phyloP scores from a whole-genome alignment of 2,329 filamentous ascomycete genomes.

The Cladosporium phlei region DNA sequence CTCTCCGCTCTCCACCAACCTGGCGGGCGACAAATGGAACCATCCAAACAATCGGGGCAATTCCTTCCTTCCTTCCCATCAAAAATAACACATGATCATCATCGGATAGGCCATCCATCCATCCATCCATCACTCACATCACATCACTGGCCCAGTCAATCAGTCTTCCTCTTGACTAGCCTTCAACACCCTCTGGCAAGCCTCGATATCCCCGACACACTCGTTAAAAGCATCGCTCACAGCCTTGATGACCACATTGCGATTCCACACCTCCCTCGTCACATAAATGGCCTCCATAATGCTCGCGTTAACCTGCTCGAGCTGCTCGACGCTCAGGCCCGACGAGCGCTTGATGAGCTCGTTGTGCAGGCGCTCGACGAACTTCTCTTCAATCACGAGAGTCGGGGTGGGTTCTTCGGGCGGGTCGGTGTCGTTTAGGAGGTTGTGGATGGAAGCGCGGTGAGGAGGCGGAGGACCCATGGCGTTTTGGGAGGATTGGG shows the following conservation, averaged over 20 bases:
- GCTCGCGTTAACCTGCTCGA: conserved; percentile 87
- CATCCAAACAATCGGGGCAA: no score
- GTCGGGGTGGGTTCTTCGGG: conserved; percentile 19
- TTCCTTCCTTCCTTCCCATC: no score
- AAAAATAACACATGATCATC: no score
- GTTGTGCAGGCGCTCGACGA: conserved; percentile 56
- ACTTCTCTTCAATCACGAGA: conserved; percentile 45
- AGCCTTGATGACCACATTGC: conserved; percentile 62
- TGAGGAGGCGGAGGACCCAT: conserved; percentile 31
- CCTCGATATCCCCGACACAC: conserved; percentile 64
- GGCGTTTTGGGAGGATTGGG: conserved; percentile 31
- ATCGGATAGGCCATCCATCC: no score
- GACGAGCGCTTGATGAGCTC: conserved; percentile 63
- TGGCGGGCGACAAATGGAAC: no score
- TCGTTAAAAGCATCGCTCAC: conserved; percentile 71
- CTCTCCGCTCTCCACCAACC: no score
- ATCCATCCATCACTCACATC: no score
- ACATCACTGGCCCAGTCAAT: no score
- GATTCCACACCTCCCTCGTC: conserved; percentile 74
- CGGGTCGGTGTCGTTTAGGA: conserved; percentile 36
- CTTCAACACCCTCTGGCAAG: conserved; percentile 41
- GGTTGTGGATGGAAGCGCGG: conserved; percentile 31
- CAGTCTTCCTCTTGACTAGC: conserved; percentile 39
- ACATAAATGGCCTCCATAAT: conserved; percentile 90
- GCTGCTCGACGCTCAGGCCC: conserved; percentile 82